phyloP scores from a whole-genome alignment of 2,329 filamentous ascomycete species.

The Epichloe aotearoae region DNA sequence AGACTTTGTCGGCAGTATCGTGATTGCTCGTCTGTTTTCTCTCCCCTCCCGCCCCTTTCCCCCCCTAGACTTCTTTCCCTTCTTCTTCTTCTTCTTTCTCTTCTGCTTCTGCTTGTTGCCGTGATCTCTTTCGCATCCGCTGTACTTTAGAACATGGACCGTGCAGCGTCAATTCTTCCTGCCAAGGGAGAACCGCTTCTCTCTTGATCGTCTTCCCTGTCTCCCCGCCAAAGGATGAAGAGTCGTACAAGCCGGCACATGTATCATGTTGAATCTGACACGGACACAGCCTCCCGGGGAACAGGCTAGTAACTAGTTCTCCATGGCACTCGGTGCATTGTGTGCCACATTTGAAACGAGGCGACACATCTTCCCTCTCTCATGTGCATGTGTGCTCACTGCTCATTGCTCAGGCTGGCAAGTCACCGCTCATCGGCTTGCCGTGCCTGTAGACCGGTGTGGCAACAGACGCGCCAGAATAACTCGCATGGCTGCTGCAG shows the following conservation, averaged over 20 bases:
- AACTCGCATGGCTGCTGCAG: constrained; percentile 2
- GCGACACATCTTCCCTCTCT: neutral
- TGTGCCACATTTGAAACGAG: neutral
- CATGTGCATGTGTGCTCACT: neutral
- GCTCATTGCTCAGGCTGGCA: neutral
- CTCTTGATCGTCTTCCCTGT: neutral
- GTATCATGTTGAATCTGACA: neutral
- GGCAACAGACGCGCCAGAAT: neutral
- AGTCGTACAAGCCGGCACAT: neutral
- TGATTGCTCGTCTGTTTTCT: neutral
- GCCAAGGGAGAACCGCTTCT: neutral
- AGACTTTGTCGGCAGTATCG: neutral
- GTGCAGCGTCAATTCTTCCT: neutral
- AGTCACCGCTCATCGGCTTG: constrained; percentile 3
- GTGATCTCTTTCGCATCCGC: neutral
- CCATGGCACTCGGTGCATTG: neutral
- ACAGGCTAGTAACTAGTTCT: neutral
- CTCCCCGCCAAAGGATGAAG: neutral
- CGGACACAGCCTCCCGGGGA: neutral
- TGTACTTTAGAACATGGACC: neutral
- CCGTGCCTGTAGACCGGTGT: constrained; percentile 5
- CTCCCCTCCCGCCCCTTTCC: neutral
- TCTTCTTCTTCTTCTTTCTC: neutral
- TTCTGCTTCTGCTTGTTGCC: neutral
- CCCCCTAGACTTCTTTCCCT: neutral